Conservation (phyloP, 768 basidiomycete genomes). For the Cantharellus cinnabarinus region DNA sequence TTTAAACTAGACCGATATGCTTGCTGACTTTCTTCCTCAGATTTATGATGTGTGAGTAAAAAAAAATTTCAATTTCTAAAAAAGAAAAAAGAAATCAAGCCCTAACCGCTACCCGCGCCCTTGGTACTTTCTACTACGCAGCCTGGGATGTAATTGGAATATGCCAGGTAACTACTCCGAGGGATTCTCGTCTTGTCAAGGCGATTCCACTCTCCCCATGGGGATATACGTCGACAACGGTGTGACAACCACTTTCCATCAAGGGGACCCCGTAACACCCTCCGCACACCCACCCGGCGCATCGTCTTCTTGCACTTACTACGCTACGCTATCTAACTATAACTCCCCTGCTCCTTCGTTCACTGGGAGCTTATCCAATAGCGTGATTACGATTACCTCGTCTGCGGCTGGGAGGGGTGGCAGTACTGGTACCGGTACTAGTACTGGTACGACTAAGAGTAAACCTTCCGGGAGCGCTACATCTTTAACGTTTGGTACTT, state of each 20-base stretch:
- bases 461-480: no score
- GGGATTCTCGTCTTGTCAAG: constrained; percentile 25
- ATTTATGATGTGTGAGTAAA: neutral
- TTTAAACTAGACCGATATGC: neutral
- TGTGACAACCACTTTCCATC: constrained; percentile 36
- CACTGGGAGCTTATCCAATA: neutral
- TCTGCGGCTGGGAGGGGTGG: no score
- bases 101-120: neutral
- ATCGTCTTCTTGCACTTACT: constrained; percentile 9
- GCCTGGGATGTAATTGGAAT: constrained; percentile 14
- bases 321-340: constrained; percentile 6
- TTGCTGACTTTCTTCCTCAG: neutral
- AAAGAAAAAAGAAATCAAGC: no score
- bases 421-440: no score
- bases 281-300: constrained; percentile 26
- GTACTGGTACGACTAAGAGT: no score
- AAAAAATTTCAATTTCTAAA: no score
- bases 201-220: constrained; percentile 26
- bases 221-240: neutral
- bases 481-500: no score
- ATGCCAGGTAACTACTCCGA: constrained; percentile 25
- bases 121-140: neutral
- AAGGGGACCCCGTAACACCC: constrained; percentile 38
- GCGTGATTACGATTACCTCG: no score
- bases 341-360: neutral